Percentiles rank a stretch among this genome's conserved stretches.
Evolutionary conservation across 2,329 filamentous ascomycete genomes (phyloP).

Genomic region (Clonostachys solani): DNA sequence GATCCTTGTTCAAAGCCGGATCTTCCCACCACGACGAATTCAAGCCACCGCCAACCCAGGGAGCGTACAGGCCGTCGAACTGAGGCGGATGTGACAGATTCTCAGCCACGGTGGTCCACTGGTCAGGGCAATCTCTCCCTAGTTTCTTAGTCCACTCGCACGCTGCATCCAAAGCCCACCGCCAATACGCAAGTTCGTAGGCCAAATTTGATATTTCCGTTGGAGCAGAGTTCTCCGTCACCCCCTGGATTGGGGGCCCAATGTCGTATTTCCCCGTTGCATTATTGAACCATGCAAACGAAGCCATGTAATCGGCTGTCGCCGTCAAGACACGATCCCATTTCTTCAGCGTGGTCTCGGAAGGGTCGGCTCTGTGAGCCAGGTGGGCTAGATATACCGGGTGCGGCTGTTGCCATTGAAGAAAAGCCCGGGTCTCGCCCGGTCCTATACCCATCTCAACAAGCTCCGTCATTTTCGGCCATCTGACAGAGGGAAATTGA

Average conservation of each 20-base stretch:
- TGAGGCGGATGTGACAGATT: too few relatives aligned
- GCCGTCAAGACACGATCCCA: constrained; percentile 49
- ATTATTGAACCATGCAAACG: constrained; percentile 49
- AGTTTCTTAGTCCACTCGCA: too few relatives aligned
- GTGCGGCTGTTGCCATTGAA: constrained; percentile 55
- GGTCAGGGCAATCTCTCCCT: too few relatives aligned
- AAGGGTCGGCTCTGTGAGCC: constrained; percentile 17
- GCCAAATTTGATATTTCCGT: too few relatives aligned
- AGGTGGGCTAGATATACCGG: constrained; percentile 56
- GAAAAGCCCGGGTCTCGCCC: constrained; percentile 55
- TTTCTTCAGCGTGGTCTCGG: constrained; percentile 32
- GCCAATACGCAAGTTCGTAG: too few relatives aligned
- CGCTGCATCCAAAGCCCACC: too few relatives aligned
- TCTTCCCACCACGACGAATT: too few relatives aligned
- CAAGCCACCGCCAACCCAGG: too few relatives aligned
- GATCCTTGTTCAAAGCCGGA: too few relatives aligned
- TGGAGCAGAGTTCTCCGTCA: too few relatives aligned
- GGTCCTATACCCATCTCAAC: constrained; percentile 19
- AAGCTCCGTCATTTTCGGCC: constrained; percentile 30
- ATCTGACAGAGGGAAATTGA: constrained; percentile 3
- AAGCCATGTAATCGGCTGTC: constrained; percentile 56
- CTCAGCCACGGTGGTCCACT: too few relatives aligned
- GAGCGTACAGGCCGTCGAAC: too few relatives aligned
- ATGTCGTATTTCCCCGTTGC: constrained; percentile 46
- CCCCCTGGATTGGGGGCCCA: constrained; percentile 25